Evolutionary conservation across 1,139 yeast genomes (phyloP), one percentile per base, ranked within the genome.

Genomic region (Diutina mesorugosa): DNA sequence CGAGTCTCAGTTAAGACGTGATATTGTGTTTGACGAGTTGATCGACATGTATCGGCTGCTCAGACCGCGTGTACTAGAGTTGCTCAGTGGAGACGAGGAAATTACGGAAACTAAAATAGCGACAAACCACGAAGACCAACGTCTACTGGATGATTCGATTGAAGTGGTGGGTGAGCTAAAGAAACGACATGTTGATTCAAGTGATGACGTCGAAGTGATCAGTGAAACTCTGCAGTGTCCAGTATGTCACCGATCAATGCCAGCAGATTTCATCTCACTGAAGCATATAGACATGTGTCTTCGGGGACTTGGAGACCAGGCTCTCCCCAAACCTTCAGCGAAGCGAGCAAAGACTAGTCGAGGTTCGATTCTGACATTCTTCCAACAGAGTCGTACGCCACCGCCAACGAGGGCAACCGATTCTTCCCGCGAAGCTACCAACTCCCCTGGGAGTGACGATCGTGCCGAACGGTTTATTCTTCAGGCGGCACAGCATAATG

Each of bases 21-120:
- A 86, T 57, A 77, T 81, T 35, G 72, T 86, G n/a, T 69, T 90
- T 52, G 96, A 87, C 64, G 95, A 89, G 62, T 73, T 88, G 1
- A 83, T 83, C 1, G 72, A 75, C 47, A 79, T 86, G 63, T 90
- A 78, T 64, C 67, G 67, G 45, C 67, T 69, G 9, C 63, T 81
- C 21, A 71, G 90, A 60, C 70, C 73, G 2, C 66, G 65, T 16
- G 18, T 50, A 21, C 41, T 50, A 30, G 28, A 16, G 21, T n/a
- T 16, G 45, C 38, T 47, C 47, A 18, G 2, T 9, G 26, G 18
- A 9, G 47, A 45, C 18, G 26, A n/a, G 16, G 47, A 6, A 6
- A 12, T n/a, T 16, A 6, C 47, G 26, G 47, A 45, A 35, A 35
- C n/a, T 8, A 10, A n/a, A 35, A 10, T n/a, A 12, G 12, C 41